These are phyloP conservation scores for Cutaneotrichosporon spelunceum DNA, from an alignment of 1,284 basidiomycete species.

Conservation along the genomic window DNA sequence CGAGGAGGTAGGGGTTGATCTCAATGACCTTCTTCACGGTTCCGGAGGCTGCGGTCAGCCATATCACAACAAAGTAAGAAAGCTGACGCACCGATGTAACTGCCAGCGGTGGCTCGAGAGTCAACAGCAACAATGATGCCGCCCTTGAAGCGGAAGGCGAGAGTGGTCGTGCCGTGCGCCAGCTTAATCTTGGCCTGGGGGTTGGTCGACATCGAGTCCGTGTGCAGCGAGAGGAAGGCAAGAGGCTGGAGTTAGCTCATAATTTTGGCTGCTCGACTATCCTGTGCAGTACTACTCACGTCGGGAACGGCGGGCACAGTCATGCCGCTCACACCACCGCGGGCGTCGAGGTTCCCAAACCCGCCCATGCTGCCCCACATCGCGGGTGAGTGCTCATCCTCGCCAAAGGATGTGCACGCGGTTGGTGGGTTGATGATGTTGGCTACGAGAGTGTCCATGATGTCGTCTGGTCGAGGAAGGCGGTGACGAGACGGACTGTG, in stretches of 20 bases:
- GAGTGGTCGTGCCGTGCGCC: slow-evolving; percentile 95
- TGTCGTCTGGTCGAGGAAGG: slow-evolving; percentile 28
- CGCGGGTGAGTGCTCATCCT: slow-evolving; percentile 54
- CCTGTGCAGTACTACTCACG: slow-evolving; percentile 35
- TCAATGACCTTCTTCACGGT: slow-evolving; percentile 99
- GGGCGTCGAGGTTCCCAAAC: slow-evolving; percentile 58
- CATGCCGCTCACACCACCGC: slow-evolving; percentile 46
- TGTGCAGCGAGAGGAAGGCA: slow-evolving; percentile 81
- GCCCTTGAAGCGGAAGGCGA: slow-evolving; percentile 94
- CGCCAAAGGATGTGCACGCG: slow-evolving; percentile 33
- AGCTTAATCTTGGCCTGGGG: slow-evolving; percentile 95
- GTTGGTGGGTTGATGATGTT: slow-evolving; percentile 57
- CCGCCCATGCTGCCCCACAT: slow-evolving; percentile 77
- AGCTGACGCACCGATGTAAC: slow-evolving; percentile 75
- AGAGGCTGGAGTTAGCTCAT: slow-evolving; percentile 62
- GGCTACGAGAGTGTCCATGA: slow-evolving; percentile 72
- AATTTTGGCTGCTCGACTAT: background rate
- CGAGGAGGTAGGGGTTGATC: slow-evolving; percentile 97
- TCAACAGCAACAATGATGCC: slow-evolving; percentile 98
- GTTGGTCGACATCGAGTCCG: slow-evolving; percentile 82
- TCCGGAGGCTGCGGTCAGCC: slow-evolving; percentile 66
- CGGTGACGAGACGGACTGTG: background rate
- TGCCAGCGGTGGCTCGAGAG: slow-evolving; percentile 94
- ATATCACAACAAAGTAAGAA: background rate
- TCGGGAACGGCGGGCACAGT: slow-evolving; percentile 46